Evolutionary conservation across 306 rosid species (phyloP).

Genomic region (Inga leiocalycina): DNA sequence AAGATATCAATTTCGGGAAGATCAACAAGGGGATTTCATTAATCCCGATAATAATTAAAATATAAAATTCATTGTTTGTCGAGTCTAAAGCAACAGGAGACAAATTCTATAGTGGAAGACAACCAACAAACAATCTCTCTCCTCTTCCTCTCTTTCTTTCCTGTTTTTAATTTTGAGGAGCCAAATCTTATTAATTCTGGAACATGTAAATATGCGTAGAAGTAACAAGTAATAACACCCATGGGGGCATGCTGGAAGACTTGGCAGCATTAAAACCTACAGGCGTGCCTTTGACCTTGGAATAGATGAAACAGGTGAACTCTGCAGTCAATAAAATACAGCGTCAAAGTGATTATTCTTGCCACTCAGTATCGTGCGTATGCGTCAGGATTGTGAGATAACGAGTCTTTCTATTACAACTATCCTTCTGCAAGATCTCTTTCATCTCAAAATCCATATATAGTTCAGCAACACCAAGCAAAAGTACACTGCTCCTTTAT

Average conservation of each 20-base stretch:
- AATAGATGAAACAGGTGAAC: conserved; percentile 61
- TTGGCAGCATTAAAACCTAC: conserved; percentile 18
- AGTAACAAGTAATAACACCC: conserved; percentile 10
- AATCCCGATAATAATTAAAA: conserved; percentile 4
- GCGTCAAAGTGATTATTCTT: conserved; percentile 30
- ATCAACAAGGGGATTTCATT: neutral
- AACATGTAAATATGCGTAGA: neutral
- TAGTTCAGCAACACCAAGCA: neutral
- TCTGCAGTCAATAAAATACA: conserved; percentile 53
- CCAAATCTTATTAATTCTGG: conserved; percentile 5
- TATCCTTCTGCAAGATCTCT: neutral
- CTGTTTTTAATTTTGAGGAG: neutral
- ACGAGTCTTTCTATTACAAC: neutral
- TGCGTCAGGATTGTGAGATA: neutral
- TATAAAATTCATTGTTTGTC: neutral
- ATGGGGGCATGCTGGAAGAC: neutral
- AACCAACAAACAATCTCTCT: neutral
- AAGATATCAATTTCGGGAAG: neutral
- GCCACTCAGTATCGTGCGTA: neutral
- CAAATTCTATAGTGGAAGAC: neutral
- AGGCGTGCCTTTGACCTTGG: conserved; percentile 60
- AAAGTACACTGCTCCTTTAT: neutral
- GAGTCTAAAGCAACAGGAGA: neutral
- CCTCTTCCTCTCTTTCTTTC: neutral
- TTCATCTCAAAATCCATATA: neutral